phyloP scores from a whole-genome alignment of 306 rosid species.

The Lupinus albus region DNA sequence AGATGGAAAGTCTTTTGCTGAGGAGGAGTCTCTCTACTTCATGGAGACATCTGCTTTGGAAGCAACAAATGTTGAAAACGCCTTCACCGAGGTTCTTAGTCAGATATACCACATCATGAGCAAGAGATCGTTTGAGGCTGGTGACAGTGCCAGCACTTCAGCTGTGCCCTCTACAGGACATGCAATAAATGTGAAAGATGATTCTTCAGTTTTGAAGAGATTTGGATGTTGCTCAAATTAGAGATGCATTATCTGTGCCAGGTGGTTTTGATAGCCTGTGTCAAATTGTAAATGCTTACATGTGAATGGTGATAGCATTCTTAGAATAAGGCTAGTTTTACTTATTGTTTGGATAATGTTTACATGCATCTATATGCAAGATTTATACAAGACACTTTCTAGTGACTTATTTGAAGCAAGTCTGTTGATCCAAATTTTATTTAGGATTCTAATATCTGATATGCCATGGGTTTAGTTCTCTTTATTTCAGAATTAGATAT shows the following conservation, averaged over 20 bases:
- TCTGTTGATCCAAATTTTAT: conserved; percentile 12
- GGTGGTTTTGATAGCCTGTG: conserved; percentile 34
- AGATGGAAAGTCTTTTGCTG: conserved; percentile 72
- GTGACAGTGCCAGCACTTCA: conserved; percentile 47
- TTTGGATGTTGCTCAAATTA: conserved; percentile 81
- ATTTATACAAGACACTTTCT: conserved; percentile 22
- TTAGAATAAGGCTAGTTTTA: conserved; percentile 38
- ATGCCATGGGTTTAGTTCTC: conserved; percentile 2
- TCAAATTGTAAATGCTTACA: conserved; percentile 44
- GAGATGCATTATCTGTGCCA: conserved; percentile 37
- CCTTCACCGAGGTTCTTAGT: conserved; percentile 65
- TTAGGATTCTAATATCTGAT: conserved; percentile 12
- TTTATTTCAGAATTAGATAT: neutral
- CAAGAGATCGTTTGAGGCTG: conserved; percentile 74
- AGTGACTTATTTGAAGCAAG: conserved; percentile 16
- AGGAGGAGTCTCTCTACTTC: conserved; percentile 77
- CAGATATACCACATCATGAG: conserved; percentile 75
- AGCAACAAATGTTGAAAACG: conserved; percentile 75
- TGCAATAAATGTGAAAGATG: conserved; percentile 72
- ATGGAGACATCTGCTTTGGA: conserved; percentile 92
- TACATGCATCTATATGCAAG: conserved; percentile 10
- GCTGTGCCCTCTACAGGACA: conserved; percentile 61
- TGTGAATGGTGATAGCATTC: conserved; percentile 10
- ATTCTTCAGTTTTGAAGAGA: conserved; percentile 67
- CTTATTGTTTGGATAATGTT: conserved; percentile 29